These are phyloP conservation scores for Phytophthora meadii DNA, from an alignment of 352 stramenopile species.

Conservation along the genomic window DNA sequence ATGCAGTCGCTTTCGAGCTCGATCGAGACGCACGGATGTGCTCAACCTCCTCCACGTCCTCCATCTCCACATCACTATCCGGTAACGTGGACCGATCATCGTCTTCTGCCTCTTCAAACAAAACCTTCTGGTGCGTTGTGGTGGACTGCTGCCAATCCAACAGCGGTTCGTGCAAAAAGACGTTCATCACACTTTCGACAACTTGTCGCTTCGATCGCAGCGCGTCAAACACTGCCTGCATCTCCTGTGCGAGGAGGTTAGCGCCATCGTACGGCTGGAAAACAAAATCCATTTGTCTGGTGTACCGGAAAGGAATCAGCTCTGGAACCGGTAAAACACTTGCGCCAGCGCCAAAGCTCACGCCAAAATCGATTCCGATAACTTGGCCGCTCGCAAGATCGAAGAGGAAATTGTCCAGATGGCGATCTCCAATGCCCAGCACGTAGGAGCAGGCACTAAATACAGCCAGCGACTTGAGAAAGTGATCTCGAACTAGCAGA, in stretches of 20 bases:
- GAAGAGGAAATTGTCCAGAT: constrained; percentile 93
- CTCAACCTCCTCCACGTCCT: constrained; percentile 22
- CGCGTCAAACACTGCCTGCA: constrained; percentile 86
- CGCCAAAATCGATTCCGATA: constrained; percentile 93
- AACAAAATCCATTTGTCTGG: constrained; percentile 76
- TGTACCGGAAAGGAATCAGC: constrained; percentile 92
- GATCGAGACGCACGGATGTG: constrained; percentile 7
- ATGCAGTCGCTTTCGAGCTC: constrained; percentile 18
- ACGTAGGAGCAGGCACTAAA: constrained; percentile 91
- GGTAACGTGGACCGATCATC: constrained; percentile 32
- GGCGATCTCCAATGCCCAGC: constrained; percentile 91
- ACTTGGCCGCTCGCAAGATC: constrained; percentile 75
- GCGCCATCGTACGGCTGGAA: constrained; percentile 72
- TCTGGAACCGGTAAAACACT: constrained; percentile 89
- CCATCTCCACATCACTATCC: constrained; percentile 46
- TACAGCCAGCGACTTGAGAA: constrained; percentile 81
- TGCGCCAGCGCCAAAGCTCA: constrained; percentile 90
- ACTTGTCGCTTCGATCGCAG: constrained; percentile 84
- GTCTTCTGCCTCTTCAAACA: constrained; percentile 46
- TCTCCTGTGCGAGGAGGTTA: constrained; percentile 79
- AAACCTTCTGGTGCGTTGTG: constrained; percentile 62
- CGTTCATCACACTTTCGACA: constrained; percentile 90
- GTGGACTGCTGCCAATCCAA: constrained; percentile 89
- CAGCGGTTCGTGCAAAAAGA: constrained; percentile 93
- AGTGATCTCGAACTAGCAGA: constrained; percentile 83